Conservation (phyloP, 2,329 filamentous ascomycete genomes). For the Aspergillus neotritici region DNA sequence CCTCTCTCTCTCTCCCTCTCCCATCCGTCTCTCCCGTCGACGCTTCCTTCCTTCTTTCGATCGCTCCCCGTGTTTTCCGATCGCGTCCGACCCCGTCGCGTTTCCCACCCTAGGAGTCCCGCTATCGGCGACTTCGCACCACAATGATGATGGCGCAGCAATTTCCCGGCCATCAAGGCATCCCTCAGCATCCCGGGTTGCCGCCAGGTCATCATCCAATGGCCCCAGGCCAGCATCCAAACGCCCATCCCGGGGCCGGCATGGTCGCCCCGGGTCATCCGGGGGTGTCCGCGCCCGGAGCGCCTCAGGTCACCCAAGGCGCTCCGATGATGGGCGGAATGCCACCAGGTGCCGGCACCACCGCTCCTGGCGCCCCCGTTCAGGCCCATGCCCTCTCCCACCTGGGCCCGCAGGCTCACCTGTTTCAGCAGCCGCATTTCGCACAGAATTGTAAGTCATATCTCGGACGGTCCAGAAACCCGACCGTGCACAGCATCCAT, state of each 20-base stretch:
- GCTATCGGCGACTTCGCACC: slow-evolving; percentile 30
- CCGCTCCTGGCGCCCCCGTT: slow-evolving; percentile 44
- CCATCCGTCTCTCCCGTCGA: slow-evolving; percentile 2
- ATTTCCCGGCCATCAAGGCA: slow-evolving; percentile 55
- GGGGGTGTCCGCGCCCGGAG: slow-evolving; percentile 54
- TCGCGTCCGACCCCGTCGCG: slow-evolving; percentile 11
- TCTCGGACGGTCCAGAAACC: background rate
- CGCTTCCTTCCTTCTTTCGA: background rate
- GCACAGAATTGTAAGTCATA: slow-evolving; percentile 38
- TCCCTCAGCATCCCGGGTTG: slow-evolving; percentile 54
- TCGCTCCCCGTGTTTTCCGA: slow-evolving; percentile 5
- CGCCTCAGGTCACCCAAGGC: slow-evolving; percentile 55
- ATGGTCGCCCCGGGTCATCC: slow-evolving; percentile 57
- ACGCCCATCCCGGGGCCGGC: slow-evolving; percentile 47
- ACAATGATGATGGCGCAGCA: slow-evolving; percentile 50
- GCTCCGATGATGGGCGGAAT: slow-evolving; percentile 61
- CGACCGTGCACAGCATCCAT: no score
- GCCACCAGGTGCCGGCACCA: slow-evolving; percentile 53
- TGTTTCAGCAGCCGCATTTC: slow-evolving; percentile 48
- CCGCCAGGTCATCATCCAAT: slow-evolving; percentile 59
- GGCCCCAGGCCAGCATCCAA: slow-evolving; percentile 52
- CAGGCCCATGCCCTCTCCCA: slow-evolving; percentile 58
- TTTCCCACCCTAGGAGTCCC: slow-evolving; percentile 21
- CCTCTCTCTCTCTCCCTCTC: slow-evolving; percentile 4
- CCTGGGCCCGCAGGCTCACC: slow-evolving; percentile 52